Evolutionary conservation across 1,139 yeast species (phyloP), one percentile per base, ranked within the genome.

Genomic region (Yamadazyma blattariae): DNA sequence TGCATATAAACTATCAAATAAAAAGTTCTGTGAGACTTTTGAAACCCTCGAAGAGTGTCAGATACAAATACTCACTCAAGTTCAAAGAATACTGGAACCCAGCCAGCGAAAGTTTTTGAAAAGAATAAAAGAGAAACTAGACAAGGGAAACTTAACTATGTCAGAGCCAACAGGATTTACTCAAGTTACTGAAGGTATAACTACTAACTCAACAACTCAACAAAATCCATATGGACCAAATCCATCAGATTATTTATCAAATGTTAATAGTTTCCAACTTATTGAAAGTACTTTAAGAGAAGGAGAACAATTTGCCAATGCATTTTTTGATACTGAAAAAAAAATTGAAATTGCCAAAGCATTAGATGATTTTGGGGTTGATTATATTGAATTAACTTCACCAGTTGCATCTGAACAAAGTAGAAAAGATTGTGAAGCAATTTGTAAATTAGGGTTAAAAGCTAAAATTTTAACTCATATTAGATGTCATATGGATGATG

Each of bases 221-320:
- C 45, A 51, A 31, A 75, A 75, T 50, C 81, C 81, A 27, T 75
- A 75, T 47, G 80, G 79, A 6, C 79, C 80, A 33, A 73, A 75
- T 48, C 80, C 81, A n/a, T 67, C 76, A 24, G 80, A 75, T 54
- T 74, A 56, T 47, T 59, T 75, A 37, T 74, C 80, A 29, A 75
- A 75, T 42, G 81, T 75, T 23, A 60, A 67, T 38, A 64, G 63
- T 48, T 75, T 75, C 51, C 69, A 75, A 54, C 52, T 75, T 35
- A 75, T 75, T 43, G 81, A 75, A 51, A 68, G 77, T 32, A 75
- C 81, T 5, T 61, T 75, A 35, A 66, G 81, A 62, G 81, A 75
- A 56, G 81, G 81, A 46, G 81, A 75, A 52, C 81, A 75, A 55
- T 75, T 75, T 47, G 80, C 81, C 50, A 75, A 75, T 50, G 73